Base-by-base conservation (phyloP, 176 grass and related monocot genomes). In the Phyllostachys edulis region DNA sequence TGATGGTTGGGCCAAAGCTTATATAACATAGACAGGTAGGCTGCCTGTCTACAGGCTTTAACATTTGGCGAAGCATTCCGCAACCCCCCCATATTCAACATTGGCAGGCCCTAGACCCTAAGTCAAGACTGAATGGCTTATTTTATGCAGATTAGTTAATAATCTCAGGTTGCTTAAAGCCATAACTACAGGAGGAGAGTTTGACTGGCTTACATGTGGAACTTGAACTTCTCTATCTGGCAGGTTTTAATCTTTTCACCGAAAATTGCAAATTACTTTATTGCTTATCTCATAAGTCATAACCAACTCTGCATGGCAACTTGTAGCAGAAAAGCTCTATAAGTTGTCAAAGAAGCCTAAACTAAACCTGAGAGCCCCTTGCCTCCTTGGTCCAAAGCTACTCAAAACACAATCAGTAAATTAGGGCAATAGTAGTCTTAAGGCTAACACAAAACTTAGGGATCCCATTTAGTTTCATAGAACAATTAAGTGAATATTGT, bases 271-370 rank as follows among this genome's bases (percentile, higher is more conserved):
- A 56, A 20, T 0, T 68, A 54, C 16, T 34, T 52, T 74, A 65
- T 21, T 37, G 71, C 27, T 65, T 65, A 65, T 65, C 14, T 65
- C 16, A 12, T 6, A 73, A 73, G 27, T 34, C 27, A 37, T 74
- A 73, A 54, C 16, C 7, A 74, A 54, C 4, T 4, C 27, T 7
- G 44, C 27, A 73, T 62, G 40, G 80, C 42, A 37, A 7, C 59
- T 75, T 75, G 59, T 75, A 40, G 32, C 8, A n/a, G 32, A 51
- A 32, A 83, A 51, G 21, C 18, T 64, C 32, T 13, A 36, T 11
- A 79, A 3, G 26, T 32, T 32, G 61, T 47, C 9, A 9, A 73
- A 73, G 21, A 83, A 73, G 13, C 69, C 41, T 70, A 81, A 81
- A 81, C 15, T 20, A 71, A 8, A 82, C 66, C 5, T 3, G 15